These are phyloP conservation scores for Neofusicoccum parvum DNA, from an alignment of 2,329 filamentous ascomycete species.

Conservation along the genomic window DNA sequence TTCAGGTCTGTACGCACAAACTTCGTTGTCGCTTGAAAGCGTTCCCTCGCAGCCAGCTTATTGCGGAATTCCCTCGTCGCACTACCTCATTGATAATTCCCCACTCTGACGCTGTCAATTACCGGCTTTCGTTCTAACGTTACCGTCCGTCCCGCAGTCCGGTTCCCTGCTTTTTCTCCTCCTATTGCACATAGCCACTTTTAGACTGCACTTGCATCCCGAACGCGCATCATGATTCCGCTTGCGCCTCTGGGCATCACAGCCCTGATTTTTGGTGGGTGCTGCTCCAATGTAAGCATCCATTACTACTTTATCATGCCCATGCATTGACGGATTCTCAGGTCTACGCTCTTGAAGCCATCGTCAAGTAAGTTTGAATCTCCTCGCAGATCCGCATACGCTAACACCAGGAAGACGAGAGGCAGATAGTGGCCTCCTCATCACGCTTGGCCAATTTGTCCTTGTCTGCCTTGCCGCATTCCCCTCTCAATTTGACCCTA, in stretches of 20 bases:
- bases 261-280: constrained; percentile 89
- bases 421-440: constrained; percentile 74
- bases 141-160: too few relatives aligned
- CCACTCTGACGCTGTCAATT: not conserved
- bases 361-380: constrained; percentile 73
- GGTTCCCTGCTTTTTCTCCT: not conserved
- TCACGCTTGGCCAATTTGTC: constrained; percentile 54
- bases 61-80: not conserved
- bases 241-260: constrained; percentile 60
- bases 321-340: constrained; percentile 39
- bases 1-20: not conserved
- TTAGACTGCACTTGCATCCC: not conserved
- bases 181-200: not conserved
- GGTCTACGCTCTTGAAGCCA: constrained; percentile 95
- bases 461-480: constrained; percentile 65
- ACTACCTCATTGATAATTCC: not conserved
- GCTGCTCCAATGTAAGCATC: constrained; percentile 80
- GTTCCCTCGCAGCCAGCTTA: too few relatives aligned
- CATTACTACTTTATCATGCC: not conserved
- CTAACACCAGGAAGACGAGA: constrained; percentile 64
- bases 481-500: constrained; percentile 49
- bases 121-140: too few relatives aligned
- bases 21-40: not conserved
- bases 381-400: not conserved
- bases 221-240: constrained; percentile 26